These are phyloP conservation scores for Coemansia sp. DNA, from an alignment of 192 early-diverging fungal species.

Conservation along the genomic window DNA sequence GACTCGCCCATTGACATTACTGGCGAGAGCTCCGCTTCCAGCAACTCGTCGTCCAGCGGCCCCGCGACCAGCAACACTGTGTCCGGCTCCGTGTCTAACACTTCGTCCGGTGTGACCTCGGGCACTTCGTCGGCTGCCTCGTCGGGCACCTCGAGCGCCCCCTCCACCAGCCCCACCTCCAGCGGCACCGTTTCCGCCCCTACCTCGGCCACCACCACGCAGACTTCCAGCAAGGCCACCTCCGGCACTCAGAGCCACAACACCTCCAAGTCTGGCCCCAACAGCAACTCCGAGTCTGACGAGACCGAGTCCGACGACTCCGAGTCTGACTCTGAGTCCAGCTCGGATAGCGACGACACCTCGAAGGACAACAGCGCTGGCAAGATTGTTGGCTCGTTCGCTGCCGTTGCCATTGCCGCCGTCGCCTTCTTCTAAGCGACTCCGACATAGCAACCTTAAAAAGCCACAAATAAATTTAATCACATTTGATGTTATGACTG, in stretches of 20 bases:
- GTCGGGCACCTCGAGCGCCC: background rate
- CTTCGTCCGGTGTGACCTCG: background rate
- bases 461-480: background rate
- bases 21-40: background rate
- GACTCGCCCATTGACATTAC: constrained; percentile 9
- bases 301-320: too few relatives aligned
- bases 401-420: constrained; percentile 31
- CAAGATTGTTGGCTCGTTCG: constrained; percentile 25
- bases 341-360: background rate
- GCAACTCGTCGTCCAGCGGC: background rate
- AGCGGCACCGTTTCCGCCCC: background rate
- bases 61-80: background rate
- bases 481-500: background rate
- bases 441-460: background rate
- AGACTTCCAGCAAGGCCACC: background rate
- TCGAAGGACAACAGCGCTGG: constrained; percentile 17
- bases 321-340: background rate
- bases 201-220: background rate
- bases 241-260: too few relatives aligned
- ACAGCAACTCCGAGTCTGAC: constrained; percentile 4
- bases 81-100: background rate
- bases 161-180: background rate
- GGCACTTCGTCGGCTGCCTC: background rate
- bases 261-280: too few relatives aligned
- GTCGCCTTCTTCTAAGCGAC: constrained; percentile 44